Evolutionary conservation across 257 asterid species (phyloP), one percentile per base, ranked within the genome.

Genomic region (Voacanga thouarsii): DNA sequence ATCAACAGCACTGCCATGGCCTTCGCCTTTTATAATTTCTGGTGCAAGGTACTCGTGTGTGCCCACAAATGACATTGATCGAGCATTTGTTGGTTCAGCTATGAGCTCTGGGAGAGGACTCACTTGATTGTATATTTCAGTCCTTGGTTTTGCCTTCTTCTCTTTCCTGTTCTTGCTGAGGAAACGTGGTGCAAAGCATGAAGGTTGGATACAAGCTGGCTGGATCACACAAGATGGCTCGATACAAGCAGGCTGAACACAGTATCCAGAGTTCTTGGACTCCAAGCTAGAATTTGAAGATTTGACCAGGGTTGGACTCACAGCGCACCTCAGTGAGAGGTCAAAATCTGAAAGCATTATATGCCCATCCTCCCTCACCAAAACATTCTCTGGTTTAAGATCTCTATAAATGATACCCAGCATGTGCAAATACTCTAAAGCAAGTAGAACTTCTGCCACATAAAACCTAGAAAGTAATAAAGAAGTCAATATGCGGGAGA

Each of bases 271-370:
- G 80, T 80, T 85, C 66, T 83, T 87, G 50, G 88, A 83, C 61
- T 83, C 85, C 56, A 39, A 15, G 80, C 76, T 78, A 73, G 81
- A 53, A 77, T 78, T 82, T 44, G 89, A 78, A 69, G 86, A 85
- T 79, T 82, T 87, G 50, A 87, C 89, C 55, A 87, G 78, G 30
- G 88, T 87, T 73, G 91, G 91, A 78, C 86, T 83, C 72, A 87
- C 89, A 1, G 85, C 77, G 39, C 91, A 87, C 72, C 91, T 84
- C 72, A 89, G 81, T 30, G 91, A 87, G 60, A 89, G 91, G 86
- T 89, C 93, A 56, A 89, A 89, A 84, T 89, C 91, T 19, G 93
- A 89, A 82, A 89, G 91, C 93, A 89, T 89, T 78, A 89, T 87
- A 72, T 87, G 91, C 6, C 91, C 91, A 65, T 87, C 91, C 79